Conservation (phyloP, 768 basidiomycete genomes). For the Myochromella boudieri region DNA sequence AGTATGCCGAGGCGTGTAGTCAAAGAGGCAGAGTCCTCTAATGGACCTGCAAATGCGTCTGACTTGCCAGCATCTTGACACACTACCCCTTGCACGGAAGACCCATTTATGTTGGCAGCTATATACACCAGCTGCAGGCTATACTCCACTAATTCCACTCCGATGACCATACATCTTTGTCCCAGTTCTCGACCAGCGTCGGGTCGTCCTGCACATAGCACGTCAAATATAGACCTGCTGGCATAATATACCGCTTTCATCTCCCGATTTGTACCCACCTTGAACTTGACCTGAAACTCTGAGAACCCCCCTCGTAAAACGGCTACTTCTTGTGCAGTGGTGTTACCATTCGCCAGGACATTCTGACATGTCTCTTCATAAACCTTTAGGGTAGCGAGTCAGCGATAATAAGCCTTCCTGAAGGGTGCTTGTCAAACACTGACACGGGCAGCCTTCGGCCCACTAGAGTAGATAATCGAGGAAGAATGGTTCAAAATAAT, state of each 20-base stretch:
- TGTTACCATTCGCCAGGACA: slow-evolving; percentile 41
- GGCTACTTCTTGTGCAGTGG: slow-evolving; percentile 54
- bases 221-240: no score
- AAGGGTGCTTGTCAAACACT: slow-evolving; percentile 15
- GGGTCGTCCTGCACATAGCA: slow-evolving; percentile 50
- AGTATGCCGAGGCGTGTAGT: slow-evolving; percentile 56
- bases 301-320: slow-evolving; percentile 75
- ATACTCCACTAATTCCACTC: slow-evolving; percentile 32
- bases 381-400: slow-evolving; percentile 56
- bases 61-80: neutral
- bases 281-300: slow-evolving; percentile 68
- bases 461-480: slow-evolving; percentile 45
- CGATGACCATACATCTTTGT: slow-evolving; percentile 58
- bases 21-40: slow-evolving; percentile 35
- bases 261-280: slow-evolving; percentile 37
- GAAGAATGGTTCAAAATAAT: neutral
- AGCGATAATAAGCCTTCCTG: no score
- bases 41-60: slow-evolving; percentile 16
- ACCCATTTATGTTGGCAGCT: neutral
- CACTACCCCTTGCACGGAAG: neutral
- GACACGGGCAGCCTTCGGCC: slow-evolving; percentile 78
- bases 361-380: slow-evolving; percentile 64
- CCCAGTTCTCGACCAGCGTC: slow-evolving; percentile 76
- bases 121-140: neutral
- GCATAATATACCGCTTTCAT: no score